Conservation (phyloP, 2,329 filamentous ascomycete genomes). For the Aspergillus nomiae region DNA sequence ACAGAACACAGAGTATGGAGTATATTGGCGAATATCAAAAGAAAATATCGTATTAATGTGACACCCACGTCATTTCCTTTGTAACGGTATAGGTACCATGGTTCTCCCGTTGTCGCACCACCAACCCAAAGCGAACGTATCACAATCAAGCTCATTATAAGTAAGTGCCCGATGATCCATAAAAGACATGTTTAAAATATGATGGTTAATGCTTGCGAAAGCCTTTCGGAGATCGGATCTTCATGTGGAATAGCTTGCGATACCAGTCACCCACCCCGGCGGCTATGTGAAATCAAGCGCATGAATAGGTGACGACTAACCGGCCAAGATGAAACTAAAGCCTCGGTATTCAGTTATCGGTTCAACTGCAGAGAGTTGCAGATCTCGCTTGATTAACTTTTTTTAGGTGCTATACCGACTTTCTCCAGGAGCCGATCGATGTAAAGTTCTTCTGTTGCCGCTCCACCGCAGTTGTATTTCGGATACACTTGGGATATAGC, state of each 20-base stretch:
- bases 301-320: background rate
- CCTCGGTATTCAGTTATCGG: background rate
- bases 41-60: background rate
- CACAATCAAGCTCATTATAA: background rate
- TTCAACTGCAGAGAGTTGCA: background rate
- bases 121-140: background rate
- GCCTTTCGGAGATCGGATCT: background rate
- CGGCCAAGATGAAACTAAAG: background rate
- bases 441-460: background rate
- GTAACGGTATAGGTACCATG: background rate
- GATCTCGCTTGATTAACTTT: background rate
- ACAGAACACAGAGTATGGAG: too few relatives aligned
- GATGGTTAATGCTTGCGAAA: too few relatives aligned
- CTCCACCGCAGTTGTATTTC: background rate
- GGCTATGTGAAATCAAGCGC: background rate
- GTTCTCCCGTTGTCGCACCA: background rate
- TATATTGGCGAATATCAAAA: background rate
- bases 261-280: background rate
- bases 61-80: background rate
- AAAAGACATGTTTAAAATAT: background rate
- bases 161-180: background rate
- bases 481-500: background rate
- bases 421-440: background rate
- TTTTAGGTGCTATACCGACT: background rate
- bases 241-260: background rate